Evolutionary conservation across 768 basidiomycete species (phyloP), one percentile per base, ranked within the genome.

Genomic region (Sistotremastrum suecicum): DNA sequence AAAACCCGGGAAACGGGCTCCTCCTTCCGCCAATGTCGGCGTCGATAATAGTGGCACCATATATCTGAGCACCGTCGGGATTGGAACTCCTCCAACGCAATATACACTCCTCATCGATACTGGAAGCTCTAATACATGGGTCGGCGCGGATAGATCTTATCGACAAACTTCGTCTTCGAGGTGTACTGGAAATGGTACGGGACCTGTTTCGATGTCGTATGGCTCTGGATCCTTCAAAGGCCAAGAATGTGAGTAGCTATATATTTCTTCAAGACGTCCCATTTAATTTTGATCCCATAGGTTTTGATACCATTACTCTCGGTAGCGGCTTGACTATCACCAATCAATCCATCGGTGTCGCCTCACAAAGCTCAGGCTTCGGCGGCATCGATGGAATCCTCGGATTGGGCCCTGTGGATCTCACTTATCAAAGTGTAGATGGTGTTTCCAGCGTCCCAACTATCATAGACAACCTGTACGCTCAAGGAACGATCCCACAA

Each of bases 381-480:
- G n/a, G 11, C 4, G 41, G 46, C 38, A 33, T 42, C 9, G 47
- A 48, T 35, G 47, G 47, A 5, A 41, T 48, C 8, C 41, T 48
- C 30, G 47, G 47, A 12, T 3, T 43, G 28, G 47, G 47, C 32
- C 47, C 47, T 7, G 38, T 36, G 10, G 34, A 34, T 33, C 47
- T 48, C 8, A 43, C 47, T 20, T 20, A 20, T 20, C 20, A 20
- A 20, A 20, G 20, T 20, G 20, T 20, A 1, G 20, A 20, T 2
- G 10, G 35, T 38, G 41, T 41, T 34, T 42, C 42, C 47, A 7
- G 33, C 5, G 51, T 65, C 34, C 59, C 62, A 3, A 68, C 66
- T 5, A 61, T 67, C 7, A 54, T 51, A 7, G 58, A 67, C 51
- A 66, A 61, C 46, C 60, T 67, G 3, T 55, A 47, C 42, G 33